Conservation (phyloP, 148 eudicot species). For the Cornus florida region DNA sequence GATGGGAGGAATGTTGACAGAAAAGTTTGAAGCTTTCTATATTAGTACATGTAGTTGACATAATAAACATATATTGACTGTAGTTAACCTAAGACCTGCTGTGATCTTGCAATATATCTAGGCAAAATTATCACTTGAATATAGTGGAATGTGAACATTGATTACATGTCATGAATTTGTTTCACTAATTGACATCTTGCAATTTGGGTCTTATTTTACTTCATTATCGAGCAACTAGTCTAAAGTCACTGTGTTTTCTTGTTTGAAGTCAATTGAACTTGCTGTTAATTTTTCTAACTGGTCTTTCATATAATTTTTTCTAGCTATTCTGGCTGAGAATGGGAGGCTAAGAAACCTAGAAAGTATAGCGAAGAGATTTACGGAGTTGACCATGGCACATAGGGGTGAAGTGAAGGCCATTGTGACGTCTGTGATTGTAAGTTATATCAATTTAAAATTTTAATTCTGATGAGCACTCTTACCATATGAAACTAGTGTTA, state of each 20-base stretch:
- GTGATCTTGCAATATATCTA: neutral
- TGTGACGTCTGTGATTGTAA: conserved; percentile 84
- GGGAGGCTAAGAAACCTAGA: conserved; percentile 75
- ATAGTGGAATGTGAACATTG: neutral
- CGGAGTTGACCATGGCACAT: conserved; percentile 85
- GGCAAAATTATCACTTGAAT: neutral
- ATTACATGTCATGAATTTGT: neutral
- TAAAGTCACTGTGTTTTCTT: neutral
- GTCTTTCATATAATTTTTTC: neutral
- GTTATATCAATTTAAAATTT: conserved; percentile 17
- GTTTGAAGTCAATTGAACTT: neutral
- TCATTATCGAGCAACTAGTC: neutral
- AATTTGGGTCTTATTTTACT: neutral
- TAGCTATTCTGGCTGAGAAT: conserved; percentile 73
- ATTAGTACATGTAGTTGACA: neutral
- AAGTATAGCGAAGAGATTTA: conserved; percentile 61
- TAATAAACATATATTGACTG: neutral
- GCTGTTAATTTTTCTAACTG: neutral
- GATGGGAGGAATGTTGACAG: neutral
- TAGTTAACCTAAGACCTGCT: neutral
- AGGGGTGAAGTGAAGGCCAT: conserved; percentile 79
- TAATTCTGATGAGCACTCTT: too few species aligned
- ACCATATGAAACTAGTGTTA: neutral
- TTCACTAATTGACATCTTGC: neutral
- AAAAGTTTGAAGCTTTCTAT: neutral